Evolutionary conservation across 148 eudicot species (phyloP), one percentile per base, ranked within the genome.

Genomic region (Fagopyrum homotropicum): DNA sequence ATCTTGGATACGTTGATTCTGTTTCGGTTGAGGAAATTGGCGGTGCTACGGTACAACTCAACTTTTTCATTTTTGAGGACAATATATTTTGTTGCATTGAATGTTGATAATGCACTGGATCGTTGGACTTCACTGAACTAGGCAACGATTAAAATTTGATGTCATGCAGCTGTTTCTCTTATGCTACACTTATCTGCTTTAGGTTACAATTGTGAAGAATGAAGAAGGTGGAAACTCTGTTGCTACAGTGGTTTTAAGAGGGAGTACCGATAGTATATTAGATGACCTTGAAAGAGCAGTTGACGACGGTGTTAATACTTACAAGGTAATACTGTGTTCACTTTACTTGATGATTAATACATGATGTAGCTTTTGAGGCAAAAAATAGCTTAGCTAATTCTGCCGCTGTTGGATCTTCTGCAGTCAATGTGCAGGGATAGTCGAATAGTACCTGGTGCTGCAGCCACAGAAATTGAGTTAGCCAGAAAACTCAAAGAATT

Each of bases 271-370:
- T 55, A 95, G 99, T 82, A 95, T 95, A 83, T 77, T 95, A 80
- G 99, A 95, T 88, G 98, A 95, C 81, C 89, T 95, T 82, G 98
- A 95, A 85, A 92, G 97, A 81, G 99, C 99, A 57, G 92, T 94
- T 69, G 96, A 94, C 78, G 97, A 94, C 76, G 98, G 98, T 79
- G 98, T 92, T 56, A 94, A 94, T 75, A 86, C 97, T 4, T 94
- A 92, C 80, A 94, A 90, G 96, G 97, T 83, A 76, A 69, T 66
- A 14, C 45, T 40, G 40, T 47, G 19, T 66, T 66, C 47, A 14
- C 6, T 35, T 14, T 40, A 14, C 17, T n/a, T n/a, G 26, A 17
- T 3, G 35, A 11, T 66, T 40, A 22, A 22, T 22, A 40, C 30
- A 29, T 30, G 44, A 3, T 35, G 40, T 35, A 61, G 9, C 35